phyloP scores from a whole-genome alignment of 257 asterid species.

The Nicotiana benthamiana region DNA sequence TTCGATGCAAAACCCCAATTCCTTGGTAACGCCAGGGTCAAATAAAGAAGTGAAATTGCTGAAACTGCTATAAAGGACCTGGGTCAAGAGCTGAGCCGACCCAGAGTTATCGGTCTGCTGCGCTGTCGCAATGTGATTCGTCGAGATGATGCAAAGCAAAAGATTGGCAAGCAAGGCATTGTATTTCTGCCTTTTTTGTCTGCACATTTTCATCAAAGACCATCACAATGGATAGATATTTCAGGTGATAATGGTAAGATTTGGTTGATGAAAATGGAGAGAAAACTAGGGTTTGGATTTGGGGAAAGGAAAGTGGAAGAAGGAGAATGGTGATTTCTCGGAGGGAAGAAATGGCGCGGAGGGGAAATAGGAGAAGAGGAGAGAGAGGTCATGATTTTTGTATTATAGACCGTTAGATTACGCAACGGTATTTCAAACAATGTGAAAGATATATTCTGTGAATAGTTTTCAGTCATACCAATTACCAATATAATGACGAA shows the following conservation, averaged over 20 bases:
- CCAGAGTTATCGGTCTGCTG: conserved; percentile 17
- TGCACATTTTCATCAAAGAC: conserved; percentile 8
- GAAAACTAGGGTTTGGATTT: neutral
- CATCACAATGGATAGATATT: neutral
- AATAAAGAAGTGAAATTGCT: conserved; percentile 48
- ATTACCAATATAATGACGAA: too few species aligned
- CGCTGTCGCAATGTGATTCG: neutral
- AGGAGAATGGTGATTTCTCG: conserved; percentile 20
- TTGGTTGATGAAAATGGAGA: neutral
- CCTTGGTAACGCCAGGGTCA: conserved; percentile 35
- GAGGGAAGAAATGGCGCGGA: conserved; percentile 80
- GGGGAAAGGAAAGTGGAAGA: neutral
- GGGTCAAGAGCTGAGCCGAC: conserved; percentile 42
- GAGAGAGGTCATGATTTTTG: neutral
- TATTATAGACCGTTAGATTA: neutral
- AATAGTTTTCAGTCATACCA: too few species aligned
- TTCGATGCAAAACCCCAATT: conserved; percentile 59
- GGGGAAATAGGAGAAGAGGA: conserved; percentile 46
- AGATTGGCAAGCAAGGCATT: neutral
- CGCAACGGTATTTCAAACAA: neutral
- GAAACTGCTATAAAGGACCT: conserved; percentile 42
- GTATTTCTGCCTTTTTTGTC: conserved; percentile 1
- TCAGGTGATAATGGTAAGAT: neutral
- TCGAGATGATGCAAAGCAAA: neutral
- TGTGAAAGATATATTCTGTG: neutral